Conservation (phyloP, 208 protist genomes). For the Trypanosoma caninum region DNA sequence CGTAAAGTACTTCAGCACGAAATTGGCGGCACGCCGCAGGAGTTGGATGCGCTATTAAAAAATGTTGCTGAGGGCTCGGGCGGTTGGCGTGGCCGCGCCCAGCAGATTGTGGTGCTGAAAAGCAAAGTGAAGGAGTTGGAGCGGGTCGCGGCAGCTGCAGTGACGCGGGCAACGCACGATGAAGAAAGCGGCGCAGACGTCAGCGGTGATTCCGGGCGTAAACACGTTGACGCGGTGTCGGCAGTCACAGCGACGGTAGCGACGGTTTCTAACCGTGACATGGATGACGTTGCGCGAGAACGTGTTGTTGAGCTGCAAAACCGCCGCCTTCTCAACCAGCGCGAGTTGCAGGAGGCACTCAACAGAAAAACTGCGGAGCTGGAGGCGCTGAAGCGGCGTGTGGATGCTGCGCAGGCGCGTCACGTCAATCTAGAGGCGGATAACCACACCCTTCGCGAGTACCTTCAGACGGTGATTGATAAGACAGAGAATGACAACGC, state of each 20-base stretch:
- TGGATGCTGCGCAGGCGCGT: constrained; percentile 49
- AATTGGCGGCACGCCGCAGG: constrained; percentile 39
- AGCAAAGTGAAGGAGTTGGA: constrained; percentile 63
- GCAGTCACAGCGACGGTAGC: background rate
- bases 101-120: constrained; percentile 71
- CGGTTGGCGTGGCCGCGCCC: constrained; percentile 64
- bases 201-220: constrained; percentile 12
- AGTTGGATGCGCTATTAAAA: constrained; percentile 40
- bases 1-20: constrained; percentile 48
- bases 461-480: constrained; percentile 53
- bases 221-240: background rate
- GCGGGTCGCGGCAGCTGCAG: constrained; percentile 20
- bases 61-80: constrained; percentile 1
- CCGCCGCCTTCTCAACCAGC: constrained; percentile 36
- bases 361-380: constrained; percentile 22
- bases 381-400: constrained; percentile 32
- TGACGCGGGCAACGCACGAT: background rate
- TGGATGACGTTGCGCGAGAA: constrained; percentile 57
- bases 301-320: constrained; percentile 39
- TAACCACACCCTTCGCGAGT: constrained; percentile 47
- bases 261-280: constrained; percentile 22
- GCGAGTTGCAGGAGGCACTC: constrained; percentile 38
- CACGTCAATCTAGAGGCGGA: constrained; percentile 51
- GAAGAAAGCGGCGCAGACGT: constrained; percentile 13
- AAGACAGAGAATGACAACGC: constrained; percentile 74